These are phyloP conservation scores for Phytophthora sansomeana DNA, from an alignment of 352 stramenopile species.

Conservation along the genomic window DNA sequence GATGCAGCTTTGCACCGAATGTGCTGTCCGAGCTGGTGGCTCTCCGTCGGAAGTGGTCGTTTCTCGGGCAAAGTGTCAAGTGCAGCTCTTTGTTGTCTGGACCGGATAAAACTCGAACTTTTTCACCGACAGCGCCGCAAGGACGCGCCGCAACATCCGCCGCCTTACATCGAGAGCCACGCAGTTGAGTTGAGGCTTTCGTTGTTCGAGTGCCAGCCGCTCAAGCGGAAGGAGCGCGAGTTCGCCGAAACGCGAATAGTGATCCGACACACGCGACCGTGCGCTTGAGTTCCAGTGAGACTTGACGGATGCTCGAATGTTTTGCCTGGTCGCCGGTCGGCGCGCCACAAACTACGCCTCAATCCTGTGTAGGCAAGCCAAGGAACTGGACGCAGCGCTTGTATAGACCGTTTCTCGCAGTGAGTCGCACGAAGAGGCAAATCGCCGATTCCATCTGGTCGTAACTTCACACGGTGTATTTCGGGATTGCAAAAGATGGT, in stretches of 20 bases:
- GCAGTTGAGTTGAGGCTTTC: too few species aligned
- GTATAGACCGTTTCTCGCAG: conserved; percentile 24
- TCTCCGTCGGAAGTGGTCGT: too few species aligned
- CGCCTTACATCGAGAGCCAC: too few species aligned
- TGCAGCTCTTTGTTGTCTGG: too few species aligned
- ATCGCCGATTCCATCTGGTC: conserved; percentile 14
- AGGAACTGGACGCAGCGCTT: conserved; percentile 15
- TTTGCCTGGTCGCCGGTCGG: background rate
- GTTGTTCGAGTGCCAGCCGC: conserved; percentile 23
- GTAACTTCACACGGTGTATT: conserved; percentile 6
- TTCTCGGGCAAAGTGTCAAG: too few species aligned
- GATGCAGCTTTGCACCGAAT: background rate
- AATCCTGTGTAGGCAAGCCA: background rate
- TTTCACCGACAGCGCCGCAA: too few species aligned
- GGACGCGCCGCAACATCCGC: too few species aligned
- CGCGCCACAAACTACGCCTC: conserved; percentile 9
- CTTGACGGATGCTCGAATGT: conserved; percentile 32
- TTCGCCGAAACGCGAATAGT: conserved; percentile 25
- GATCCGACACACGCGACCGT: conserved; percentile 15
- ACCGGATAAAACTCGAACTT: too few species aligned
- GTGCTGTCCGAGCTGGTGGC: too few species aligned
- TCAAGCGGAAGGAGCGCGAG: conserved; percentile 5
- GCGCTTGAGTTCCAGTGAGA: conserved; percentile 19
- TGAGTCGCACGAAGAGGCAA: conserved; percentile 10
- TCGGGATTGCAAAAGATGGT: too few species aligned